These are phyloP conservation scores for Porodaedalea pini DNA, from an alignment of 1,284 basidiomycete genomes.

Conservation along the genomic window DNA sequence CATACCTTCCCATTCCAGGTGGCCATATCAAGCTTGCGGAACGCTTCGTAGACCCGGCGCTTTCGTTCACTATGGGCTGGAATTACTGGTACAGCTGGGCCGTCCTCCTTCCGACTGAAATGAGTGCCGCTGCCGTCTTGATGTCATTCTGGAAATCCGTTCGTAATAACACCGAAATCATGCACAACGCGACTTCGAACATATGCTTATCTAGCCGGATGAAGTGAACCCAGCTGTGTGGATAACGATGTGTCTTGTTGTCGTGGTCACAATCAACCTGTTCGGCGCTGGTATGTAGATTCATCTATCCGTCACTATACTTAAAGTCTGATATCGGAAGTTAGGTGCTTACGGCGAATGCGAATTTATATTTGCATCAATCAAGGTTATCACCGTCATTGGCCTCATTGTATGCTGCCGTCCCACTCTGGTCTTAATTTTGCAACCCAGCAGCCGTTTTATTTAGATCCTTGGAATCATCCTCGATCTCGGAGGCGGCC, in stretches of 20 bases:
- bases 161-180: no score
- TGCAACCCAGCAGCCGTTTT: neutral
- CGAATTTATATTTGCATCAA: constrained; percentile 73
- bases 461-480: constrained; percentile 50
- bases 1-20: constrained; percentile 66
- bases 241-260: constrained; percentile 71
- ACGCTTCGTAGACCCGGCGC: constrained; percentile 75
- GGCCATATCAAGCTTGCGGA: constrained; percentile 79
- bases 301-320: neutral
- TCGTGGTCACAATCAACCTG: constrained; percentile 77
- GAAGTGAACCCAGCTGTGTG: constrained; percentile 65
- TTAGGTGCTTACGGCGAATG: constrained; percentile 65
- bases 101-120: constrained; percentile 71
- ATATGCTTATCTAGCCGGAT: constrained; percentile 20
- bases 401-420: constrained; percentile 53
- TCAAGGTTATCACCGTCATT: constrained; percentile 76
- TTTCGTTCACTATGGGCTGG: constrained; percentile 82
- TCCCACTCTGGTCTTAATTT: constrained; percentile 6
- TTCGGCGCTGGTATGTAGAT: constrained; percentile 63
- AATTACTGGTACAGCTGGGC: constrained; percentile 79
- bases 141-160: constrained; percentile 63
- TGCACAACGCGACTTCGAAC: neutral
- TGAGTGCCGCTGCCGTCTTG: constrained; percentile 75
- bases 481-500: constrained; percentile 69
- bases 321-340: neutral